Percentiles rank a stretch among this genome's conserved stretches.
Conservation (phyloP, 2,329 filamentous ascomycete species). For the Fusarium armeniacum region DNA sequence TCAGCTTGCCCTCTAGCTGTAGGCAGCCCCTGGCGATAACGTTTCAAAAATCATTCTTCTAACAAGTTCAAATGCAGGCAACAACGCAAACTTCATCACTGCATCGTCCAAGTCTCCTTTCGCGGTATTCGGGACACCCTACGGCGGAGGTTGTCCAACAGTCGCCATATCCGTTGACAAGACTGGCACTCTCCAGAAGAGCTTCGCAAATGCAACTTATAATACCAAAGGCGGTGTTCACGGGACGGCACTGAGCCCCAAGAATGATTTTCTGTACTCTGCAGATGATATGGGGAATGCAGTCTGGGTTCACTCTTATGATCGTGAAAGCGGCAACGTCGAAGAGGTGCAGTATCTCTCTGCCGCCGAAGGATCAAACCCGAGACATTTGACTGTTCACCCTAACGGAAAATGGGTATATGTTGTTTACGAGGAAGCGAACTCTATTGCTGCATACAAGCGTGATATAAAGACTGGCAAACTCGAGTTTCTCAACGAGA, state of each 20-base stretch:
- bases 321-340: constrained; percentile 7
- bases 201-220: constrained; percentile 14
- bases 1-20: not conserved
- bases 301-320: constrained; percentile 32
- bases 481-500: not conserved
- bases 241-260: constrained; percentile 18
- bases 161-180: constrained; percentile 24
- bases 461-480: not conserved
- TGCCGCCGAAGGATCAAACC: not conserved
- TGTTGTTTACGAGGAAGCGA: constrained; percentile 10
- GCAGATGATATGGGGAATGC: constrained; percentile 34
- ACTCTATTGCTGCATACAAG: constrained; percentile 2
- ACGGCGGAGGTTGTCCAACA: constrained; percentile 22
- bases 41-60: too few species aligned
- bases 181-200: constrained; percentile 3
- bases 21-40: not conserved
- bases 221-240: constrained; percentile 16
- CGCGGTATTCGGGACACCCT: constrained; percentile 29
- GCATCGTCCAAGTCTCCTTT: constrained; percentile 17
- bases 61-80: not conserved
- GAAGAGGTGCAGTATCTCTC: constrained; percentile 5
- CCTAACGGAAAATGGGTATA: constrained; percentile 3
- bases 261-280: constrained; percentile 28
- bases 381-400: constrained; percentile 5
- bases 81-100: constrained; percentile 11